Evolutionary conservation across 1,284 basidiomycete genomes (phyloP), one percentile per base, ranked within the genome.

Genomic region (Laetiporus sulphureus): DNA sequence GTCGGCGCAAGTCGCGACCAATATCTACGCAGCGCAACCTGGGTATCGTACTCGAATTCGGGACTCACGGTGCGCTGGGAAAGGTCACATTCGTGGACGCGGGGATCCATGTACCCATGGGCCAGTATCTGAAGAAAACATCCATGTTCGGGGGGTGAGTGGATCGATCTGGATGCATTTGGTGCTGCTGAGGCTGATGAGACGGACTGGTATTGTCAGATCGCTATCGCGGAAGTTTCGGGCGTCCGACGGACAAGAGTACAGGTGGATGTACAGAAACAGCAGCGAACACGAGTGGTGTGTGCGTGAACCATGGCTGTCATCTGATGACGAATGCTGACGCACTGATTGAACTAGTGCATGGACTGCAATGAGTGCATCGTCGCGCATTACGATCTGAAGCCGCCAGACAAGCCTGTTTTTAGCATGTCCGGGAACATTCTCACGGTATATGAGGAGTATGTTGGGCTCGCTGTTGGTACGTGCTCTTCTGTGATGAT

Each of bases 341-440:
- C 15, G 34, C 21, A 40, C 38, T 31, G 45, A 35, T 45, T 16
- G 42, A 41, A 37, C 42, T 44, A 84, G 82, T 84, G 79, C 50
- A 66, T 74, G 23, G 77, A 65, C 36, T 61, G 65, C 35, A 75
- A 75, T 25, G 69, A 77, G 54, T 83, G 81, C 56, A 71, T 85
- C 46, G 76, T 83, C 31, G 67, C 77, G 45, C 63, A 68, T 27
- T 87, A 82, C 52, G 71, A 65, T 12, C 65, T 77, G 21, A 58
- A 68, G n/a, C 79, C 81, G 0, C 60, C 71, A 36, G 63, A 71
- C 45, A 68, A 73, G 40, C 69, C 68, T 30, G 69, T 68, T 8
- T 83, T 77, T 50, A 69, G 73, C 42, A 73, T 76, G 18, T 82
- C 81, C 19, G 82, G 82, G 18, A 79, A 83, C 55, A 75, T 71